Evolutionary conservation across 305 asterid species (phyloP), one percentile per base, ranked within the genome.

Genomic region (Fraxinus paxiana): DNA sequence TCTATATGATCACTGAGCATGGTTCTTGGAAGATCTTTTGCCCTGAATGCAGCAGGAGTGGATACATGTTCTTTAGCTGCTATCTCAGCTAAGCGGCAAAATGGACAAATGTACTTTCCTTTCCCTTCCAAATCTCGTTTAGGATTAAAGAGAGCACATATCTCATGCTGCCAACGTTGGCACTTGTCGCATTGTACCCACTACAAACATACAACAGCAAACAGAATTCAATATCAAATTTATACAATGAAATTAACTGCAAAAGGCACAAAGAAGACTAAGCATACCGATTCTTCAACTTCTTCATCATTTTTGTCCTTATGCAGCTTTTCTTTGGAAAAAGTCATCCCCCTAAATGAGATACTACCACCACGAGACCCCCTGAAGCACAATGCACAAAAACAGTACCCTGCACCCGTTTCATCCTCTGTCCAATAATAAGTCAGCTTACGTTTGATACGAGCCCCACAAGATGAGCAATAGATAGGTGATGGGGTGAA

Each of bases 161-260:
- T 86, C 85, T 91, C 96, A 87, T 94, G 98, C 59, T 91, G 94
- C 97, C 98, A 94, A 65, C 79, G 6, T 76, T 84, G 84, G 35
- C 98, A 94, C 85, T 86, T 87, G 82, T 94, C 91, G 38, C 98
- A 94, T 75, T 78, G 89, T 77, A 94, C 97, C 98, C 98, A 92
- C 98, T 92, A 85, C 84, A 87, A 81, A 56, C 65, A 86, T 63
- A 79, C 69, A 78, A 73, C 74, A 51, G 80, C 77, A 54, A 80
- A 48, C 80, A 71, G 79, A 51, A 79, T 81, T 63, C 20, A 77
- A 8, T 18, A 48, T 76, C 61, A 72, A 22, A 80, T 10, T 24
- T 65, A 75, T 35, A 59, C 43, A 73, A 51, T 9, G 37, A 24
- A 80, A 77, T 71, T 17, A 80, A 69, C 82, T 84, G 82, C 46